Evolutionary conservation across 1,139 yeast genomes (phyloP).

Genomic region (Blastobotrys arbuscula): DNA sequence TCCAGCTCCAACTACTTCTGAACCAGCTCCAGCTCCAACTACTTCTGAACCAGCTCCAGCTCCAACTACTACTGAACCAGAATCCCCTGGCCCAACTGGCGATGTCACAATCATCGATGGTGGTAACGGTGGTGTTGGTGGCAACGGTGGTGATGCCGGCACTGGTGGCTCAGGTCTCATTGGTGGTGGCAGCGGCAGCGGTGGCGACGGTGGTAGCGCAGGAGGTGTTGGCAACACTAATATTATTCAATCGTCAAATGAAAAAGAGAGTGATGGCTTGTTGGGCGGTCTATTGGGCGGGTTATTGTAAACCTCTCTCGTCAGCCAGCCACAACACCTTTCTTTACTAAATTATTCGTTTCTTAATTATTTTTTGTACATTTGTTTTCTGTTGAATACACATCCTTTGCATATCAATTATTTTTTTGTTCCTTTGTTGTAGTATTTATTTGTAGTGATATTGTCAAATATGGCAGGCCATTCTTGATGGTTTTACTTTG

Average conservation of each 20-base stretch:
- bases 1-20: background rate
- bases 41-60: background rate
- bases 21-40: background rate
- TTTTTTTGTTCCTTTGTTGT: background rate
- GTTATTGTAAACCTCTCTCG: background rate
- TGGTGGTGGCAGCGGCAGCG: background rate
- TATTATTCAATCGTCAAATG: background rate
- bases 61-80: background rate
- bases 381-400: background rate
- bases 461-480: no score
- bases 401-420: background rate
- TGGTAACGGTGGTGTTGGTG: conserved; percentile 5
- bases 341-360: background rate
- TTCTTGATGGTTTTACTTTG: no score
- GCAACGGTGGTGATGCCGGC: background rate
- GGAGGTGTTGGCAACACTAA: conserved; percentile 2
- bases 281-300: background rate
- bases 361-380: background rate
- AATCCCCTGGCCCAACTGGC: background rate
- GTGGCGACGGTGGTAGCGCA: conserved; percentile 4
- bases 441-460: no score
- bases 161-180: background rate
- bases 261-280: background rate
- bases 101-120: conserved; percentile 4
- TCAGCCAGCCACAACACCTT: background rate